phyloP scores from a whole-genome alignment of 176 grass and related monocot genomes.

The Aechmea fasciata region DNA sequence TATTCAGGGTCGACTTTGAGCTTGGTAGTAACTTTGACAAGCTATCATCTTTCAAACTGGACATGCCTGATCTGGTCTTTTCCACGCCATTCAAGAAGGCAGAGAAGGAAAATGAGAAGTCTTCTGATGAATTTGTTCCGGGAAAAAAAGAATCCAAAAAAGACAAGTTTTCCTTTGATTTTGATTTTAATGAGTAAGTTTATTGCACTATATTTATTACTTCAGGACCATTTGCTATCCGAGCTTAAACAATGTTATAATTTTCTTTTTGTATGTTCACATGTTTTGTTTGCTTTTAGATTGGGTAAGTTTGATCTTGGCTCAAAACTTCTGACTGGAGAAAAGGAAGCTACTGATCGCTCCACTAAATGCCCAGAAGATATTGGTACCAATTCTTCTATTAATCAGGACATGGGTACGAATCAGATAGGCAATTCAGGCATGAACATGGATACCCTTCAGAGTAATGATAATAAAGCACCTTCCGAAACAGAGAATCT shows the following conservation, averaged over 20 bases:
- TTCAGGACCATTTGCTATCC: background rate
- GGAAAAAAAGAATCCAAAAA: slow-evolving; percentile 52
- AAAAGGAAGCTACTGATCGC: slow-evolving; percentile 28
- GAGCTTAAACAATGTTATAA: background rate
- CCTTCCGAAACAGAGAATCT: slow-evolving; percentile 29
- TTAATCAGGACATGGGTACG: slow-evolving; percentile 27
- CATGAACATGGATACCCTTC: slow-evolving; percentile 22
- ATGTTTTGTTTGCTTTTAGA: slow-evolving; percentile 45
- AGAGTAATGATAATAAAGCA: slow-evolving; percentile 31
- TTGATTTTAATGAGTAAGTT: slow-evolving; percentile 94
- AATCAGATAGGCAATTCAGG: slow-evolving; percentile 29
- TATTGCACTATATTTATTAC: background rate
- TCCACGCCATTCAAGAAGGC: slow-evolving; percentile 73
- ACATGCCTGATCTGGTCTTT: slow-evolving; percentile 81
- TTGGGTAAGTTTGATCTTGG: slow-evolving; percentile 77
- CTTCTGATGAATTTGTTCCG: slow-evolving; percentile 30
- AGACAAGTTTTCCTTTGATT: slow-evolving; percentile 71
- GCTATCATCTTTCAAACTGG: slow-evolving; percentile 70
- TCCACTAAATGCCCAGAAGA: slow-evolving; percentile 25
- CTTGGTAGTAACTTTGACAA: slow-evolving; percentile 85
- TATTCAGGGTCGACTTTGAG: slow-evolving; percentile 81
- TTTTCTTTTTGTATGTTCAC: slow-evolving; percentile 21
- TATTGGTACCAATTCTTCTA: slow-evolving; percentile 13
- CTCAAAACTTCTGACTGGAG: slow-evolving; percentile 35
- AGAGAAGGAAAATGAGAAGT: slow-evolving; percentile 30